Evolutionary conservation across 345 rosid species (phyloP).

Genomic region (Populus nigra): DNA sequence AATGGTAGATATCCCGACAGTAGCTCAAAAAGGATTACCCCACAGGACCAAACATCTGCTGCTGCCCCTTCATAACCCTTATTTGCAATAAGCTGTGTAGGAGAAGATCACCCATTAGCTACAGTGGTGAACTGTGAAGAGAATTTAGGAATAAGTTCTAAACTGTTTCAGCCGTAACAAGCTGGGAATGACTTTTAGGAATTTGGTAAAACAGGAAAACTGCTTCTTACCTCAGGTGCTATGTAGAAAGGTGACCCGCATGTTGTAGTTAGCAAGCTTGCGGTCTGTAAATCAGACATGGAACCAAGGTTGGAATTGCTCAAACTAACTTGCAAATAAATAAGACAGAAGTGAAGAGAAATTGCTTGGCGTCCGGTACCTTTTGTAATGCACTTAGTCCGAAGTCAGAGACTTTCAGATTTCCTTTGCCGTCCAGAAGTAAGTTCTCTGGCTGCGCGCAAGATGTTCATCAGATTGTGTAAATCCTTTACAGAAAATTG

Average conservation of each 20-base stretch:
- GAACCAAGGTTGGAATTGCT: conserved; percentile 3
- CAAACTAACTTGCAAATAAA: neutral
- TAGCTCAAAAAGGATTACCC: conserved; percentile 80
- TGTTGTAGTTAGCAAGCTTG: conserved; percentile 75
- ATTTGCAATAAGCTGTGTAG: conserved; percentile 61
- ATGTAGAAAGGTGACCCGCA: conserved; percentile 93
- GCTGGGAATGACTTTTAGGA: neutral
- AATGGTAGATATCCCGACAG: conserved; percentile 78
- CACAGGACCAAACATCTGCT: conserved; percentile 93
- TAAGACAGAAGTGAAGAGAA: conserved; percentile 9
- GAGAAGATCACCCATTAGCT: conserved; percentile 21
- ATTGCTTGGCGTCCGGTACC: conserved; percentile 29
- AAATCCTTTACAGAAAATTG: neutral
- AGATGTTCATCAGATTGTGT: conserved; percentile 6
- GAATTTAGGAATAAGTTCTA: conserved; percentile 5
- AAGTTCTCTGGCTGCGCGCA: conserved; percentile 76
- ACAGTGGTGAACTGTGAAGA: neutral
- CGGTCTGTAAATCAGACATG: conserved; percentile 49
- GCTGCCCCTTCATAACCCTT: conserved; percentile 80
- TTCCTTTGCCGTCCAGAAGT: conserved; percentile 67
- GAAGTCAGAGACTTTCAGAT: conserved; percentile 83
- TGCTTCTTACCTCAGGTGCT: conserved; percentile 76
- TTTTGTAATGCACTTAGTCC: conserved; percentile 73
- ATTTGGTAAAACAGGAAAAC: neutral
- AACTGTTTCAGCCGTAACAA: neutral